phyloP scores from a whole-genome alignment of 2,329 filamentous ascomycete genomes.

The Pleomassaria siparia region DNA sequence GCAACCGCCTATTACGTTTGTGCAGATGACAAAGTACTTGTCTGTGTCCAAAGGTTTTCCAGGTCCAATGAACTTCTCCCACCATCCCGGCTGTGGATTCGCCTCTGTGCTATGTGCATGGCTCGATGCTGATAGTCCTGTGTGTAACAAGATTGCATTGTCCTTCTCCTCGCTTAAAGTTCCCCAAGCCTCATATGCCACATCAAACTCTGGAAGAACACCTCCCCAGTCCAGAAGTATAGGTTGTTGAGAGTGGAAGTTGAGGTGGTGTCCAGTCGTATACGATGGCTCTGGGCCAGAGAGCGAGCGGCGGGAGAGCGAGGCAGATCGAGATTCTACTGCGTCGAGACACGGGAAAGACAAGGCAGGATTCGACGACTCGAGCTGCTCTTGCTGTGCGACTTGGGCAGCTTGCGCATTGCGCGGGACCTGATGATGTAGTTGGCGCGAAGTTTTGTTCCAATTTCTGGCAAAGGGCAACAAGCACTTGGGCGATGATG shows the following conservation, averaged over 20 bases:
- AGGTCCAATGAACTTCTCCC: conserved; percentile 97
- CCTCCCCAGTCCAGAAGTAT: conserved; percentile 93
- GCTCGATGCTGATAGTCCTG: conserved; percentile 92
- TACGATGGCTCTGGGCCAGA: conserved; percentile 92
- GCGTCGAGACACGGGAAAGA: conserved; percentile 47
- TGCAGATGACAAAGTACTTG: conserved; percentile 92
- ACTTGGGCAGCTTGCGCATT: conserved; percentile 25
- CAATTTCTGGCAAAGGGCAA: conserved; percentile 21
- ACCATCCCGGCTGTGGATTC: conserved; percentile 93
- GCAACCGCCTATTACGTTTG: conserved; percentile 93
- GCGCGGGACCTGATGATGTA: conserved; percentile 33
- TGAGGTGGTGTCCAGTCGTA: conserved; percentile 81
- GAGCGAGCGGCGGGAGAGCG: conserved; percentile 66
- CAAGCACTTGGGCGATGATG: conserved; percentile 9
- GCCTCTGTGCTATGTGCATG: conserved; percentile 89
- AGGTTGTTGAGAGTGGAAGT: conserved; percentile 72
- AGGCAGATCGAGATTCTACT: conserved; percentile 59
- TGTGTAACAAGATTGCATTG: conserved; percentile 91
- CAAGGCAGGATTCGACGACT: conserved; percentile 43
- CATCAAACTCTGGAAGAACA: conserved; percentile 80
- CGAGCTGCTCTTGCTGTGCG: conserved; percentile 19
- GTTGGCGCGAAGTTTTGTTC: conserved; percentile 22
- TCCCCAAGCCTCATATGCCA: conserved; percentile 95
- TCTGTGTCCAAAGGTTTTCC: conserved; percentile 82
- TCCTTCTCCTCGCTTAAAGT: conserved; percentile 74